A percentile compares a stretch with the other conserved stretches of the same genome.
These are phyloP conservation scores for Umbelopsis sp. DNA, from an alignment of 192 early-diverging fungal species.

Conservation along the genomic window DNA sequence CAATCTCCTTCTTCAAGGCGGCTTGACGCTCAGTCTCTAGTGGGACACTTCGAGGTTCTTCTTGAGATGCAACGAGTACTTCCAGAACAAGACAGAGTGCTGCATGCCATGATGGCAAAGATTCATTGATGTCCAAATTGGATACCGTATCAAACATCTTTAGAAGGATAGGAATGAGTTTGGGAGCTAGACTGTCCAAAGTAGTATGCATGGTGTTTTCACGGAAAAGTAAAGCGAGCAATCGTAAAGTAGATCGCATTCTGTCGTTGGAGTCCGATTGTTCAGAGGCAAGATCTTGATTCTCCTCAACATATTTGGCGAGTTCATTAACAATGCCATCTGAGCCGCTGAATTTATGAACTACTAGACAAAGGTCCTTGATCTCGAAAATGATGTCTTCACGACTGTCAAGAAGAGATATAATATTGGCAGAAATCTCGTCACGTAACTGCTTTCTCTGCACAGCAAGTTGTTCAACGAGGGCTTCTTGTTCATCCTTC, in stretches of 20 bases:
- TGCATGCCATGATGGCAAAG: conserved; percentile 54
- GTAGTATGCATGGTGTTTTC: conserved; percentile 57
- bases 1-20: conserved; percentile 14
- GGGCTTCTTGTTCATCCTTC: conserved; percentile 49
- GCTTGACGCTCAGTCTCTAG: conserved; percentile 26
- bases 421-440: conserved; percentile 41
- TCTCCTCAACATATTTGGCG: conserved; percentile 27
- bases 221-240: conserved; percentile 61
- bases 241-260: conserved; percentile 38
- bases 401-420: conserved; percentile 49
- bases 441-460: conserved; percentile 45
- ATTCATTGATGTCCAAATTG: conserved; percentile 18
- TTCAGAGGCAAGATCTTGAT: conserved; percentile 19
- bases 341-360: conserved; percentile 52
- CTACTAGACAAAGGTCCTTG: conserved; percentile 61
- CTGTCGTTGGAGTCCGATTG: neutral
- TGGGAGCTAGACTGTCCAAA: conserved; percentile 29
- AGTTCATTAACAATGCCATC: conserved; percentile 12
- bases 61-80: conserved; percentile 57
- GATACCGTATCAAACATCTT: conserved; percentile 19
- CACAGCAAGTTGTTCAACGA: conserved; percentile 29
- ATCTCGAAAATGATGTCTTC: conserved; percentile 69
- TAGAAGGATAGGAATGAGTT: conserved; percentile 26
- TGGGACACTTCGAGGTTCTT: conserved; percentile 56
- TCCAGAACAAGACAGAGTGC: conserved; percentile 67